These are phyloP conservation scores for Globisporangium barbulae DNA, from an alignment of 352 stramenopile genomes.

Conservation along the genomic window DNA sequence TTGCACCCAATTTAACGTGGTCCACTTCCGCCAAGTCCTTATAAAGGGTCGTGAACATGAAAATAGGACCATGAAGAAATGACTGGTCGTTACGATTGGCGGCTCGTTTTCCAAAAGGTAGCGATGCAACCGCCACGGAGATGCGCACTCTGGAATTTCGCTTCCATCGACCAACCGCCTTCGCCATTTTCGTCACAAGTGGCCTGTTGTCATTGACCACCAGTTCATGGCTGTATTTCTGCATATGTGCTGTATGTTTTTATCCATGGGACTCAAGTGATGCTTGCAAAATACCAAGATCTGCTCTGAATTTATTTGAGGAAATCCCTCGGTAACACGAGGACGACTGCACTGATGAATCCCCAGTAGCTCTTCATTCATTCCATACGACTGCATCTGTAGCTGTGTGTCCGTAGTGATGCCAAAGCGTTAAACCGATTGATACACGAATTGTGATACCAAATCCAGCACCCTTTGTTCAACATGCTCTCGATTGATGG, in stretches of 20 bases:
- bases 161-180: background rate
- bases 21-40: background rate
- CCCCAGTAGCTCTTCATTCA: background rate
- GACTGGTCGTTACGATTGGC: constrained; percentile 5
- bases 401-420: background rate
- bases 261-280: constrained; percentile 37
- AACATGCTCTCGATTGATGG: background rate
- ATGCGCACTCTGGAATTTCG: constrained; percentile 7
- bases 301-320: constrained; percentile 78
- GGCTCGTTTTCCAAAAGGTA: background rate
- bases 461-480: background rate
- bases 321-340: constrained; percentile 82
- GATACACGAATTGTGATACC: background rate
- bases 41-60: background rate
- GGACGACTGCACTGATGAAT: constrained; percentile 71
- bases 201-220: no score
- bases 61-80: background rate
- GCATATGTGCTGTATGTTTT: background rate
- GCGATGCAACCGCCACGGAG: background rate
- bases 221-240: background rate
- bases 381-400: background rate
- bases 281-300: constrained; percentile 83
- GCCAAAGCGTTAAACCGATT: background rate
- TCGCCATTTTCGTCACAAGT: no score
- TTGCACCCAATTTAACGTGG: background rate